Evolutionary conservation across 78 protist species (phyloP), one percentile per base, ranked within the genome.

Genomic region (Dictyostelium intermedium): DNA sequence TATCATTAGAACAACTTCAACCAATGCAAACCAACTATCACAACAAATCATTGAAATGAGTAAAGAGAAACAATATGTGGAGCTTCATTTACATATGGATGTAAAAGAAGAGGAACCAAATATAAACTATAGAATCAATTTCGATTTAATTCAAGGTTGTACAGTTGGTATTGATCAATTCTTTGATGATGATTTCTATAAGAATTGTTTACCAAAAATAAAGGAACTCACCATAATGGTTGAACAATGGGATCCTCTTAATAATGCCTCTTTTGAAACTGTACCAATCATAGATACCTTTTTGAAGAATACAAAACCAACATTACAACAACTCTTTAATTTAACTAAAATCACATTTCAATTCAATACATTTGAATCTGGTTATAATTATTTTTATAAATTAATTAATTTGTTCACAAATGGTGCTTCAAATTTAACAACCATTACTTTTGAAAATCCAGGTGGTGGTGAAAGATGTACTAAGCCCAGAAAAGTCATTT

Each of bases 31-130:
- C 27, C 39, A 66, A 66, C 27, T 66, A 25, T 66, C 74, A 4
- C 34, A 66, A 27, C 35, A 11, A 25, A 66, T 66, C 18, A 25
- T 25, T 66, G 39, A 66, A 66, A 27, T 66, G 32, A 0, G 4
- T 0, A 9, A 27, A 8, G 74, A 30, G 14, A n/a, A 66, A 66
- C 74, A 30, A 27, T 13, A 1, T 3, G 34, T 66, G 3, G 74
- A 66, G 1, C 9, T 66, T 11, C 74, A 66, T 66, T 66, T 66
- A 66, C 18, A n/a, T 66, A 25, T 66, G 0, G 74, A 66, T 66
- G 74, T 66, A 66, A 66, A 72, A 30, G 79, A 72, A 34, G 79
- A 72, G 34, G 45, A 72, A 14, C 79, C 39, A 72, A 72, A 72
- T 72, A 34, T 72, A 34, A 72, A 72, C 37, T 72, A 72, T 18